Percentiles rank a stretch among this genome's conserved stretches.
These are phyloP conservation scores for Lodderomyces pseudojiufengensis DNA, from an alignment of 1,139 yeast species.

Conservation along the genomic window DNA sequence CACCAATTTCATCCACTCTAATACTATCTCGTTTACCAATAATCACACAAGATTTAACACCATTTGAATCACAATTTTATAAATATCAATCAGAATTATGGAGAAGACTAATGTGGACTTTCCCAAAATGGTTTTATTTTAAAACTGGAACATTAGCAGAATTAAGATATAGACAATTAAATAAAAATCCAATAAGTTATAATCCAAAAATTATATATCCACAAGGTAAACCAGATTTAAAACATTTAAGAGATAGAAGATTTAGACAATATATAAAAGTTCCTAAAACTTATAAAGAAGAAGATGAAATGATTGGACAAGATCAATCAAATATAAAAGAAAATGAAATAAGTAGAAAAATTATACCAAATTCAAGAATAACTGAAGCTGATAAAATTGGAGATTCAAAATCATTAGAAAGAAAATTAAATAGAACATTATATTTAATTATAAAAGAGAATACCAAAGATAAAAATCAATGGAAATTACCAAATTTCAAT, in stretches of 20 bases:
- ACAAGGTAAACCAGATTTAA: conserved; percentile 80
- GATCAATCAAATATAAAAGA: conserved; percentile 17
- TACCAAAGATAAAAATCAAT: conserved; percentile 40
- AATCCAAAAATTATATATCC: conserved; percentile 77
- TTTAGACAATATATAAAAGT: conserved; percentile 69
- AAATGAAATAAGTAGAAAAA: conserved; percentile 56
- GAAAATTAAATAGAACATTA: conserved; percentile 75
- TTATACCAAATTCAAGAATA: conserved; percentile 64
- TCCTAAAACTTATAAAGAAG: conserved; percentile 55
- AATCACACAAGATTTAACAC: conserved; percentile 70
- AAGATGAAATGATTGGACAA: conserved; percentile 32
- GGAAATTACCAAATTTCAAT: conserved; percentile 76
- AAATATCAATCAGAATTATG: conserved; percentile 83
- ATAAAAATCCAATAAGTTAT: conserved; percentile 67
- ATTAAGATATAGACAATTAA: conserved; percentile 72
- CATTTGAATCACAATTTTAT: conserved; percentile 73
- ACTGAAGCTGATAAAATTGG: conserved; percentile 72
- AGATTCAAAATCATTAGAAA: conserved; percentile 67
- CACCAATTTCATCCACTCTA: conserved; percentile 38
- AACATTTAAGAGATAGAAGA: conserved; percentile 85
- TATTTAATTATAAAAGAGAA: conserved; percentile 61
- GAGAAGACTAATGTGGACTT: conserved; percentile 94
- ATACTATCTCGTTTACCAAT: conserved; percentile 80
- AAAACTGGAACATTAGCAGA: conserved; percentile 88
- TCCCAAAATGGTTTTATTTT: conserved; percentile 90